Conservation (phyloP, 2,329 filamentous ascomycete species). For the Trichoderma atrobrunneum region DNA sequence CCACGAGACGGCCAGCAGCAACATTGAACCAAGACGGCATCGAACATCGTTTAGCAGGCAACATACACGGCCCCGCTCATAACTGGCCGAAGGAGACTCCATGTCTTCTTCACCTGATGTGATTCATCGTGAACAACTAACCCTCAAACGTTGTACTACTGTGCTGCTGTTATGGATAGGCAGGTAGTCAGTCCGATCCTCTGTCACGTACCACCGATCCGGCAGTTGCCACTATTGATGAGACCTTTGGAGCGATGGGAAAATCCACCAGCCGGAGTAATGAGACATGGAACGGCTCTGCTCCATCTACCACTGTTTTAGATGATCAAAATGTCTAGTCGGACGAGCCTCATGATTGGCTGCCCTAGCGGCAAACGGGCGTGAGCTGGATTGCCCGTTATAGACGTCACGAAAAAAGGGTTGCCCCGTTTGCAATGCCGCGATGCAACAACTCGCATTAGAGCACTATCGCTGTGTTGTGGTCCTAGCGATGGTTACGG, state of each 20-base stretch:
- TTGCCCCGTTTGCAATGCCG: background rate
- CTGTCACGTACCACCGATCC: slow-evolving; percentile 9
- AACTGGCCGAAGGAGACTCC: background rate
- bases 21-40: background rate
- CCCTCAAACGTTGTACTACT: background rate
- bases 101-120: background rate
- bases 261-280: background rate
- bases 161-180: background rate
- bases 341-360: background rate
- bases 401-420: background rate
- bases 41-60: background rate
- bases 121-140: background rate
- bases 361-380: background rate
- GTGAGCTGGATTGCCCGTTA: background rate
- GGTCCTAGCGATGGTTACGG: background rate
- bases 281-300: background rate
- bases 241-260: background rate
- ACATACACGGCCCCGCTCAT: background rate
- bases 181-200: background rate
- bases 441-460: background rate
- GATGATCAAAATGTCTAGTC: background rate
- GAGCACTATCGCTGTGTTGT: background rate
- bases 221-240: slow-evolving; percentile 15
- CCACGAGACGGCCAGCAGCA: background rate
- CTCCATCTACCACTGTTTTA: background rate